Evolutionary conservation across 176 grass and related monocot species (phyloP), one percentile per base, ranked within the genome.

Genomic region (Lolium rigidum): DNA sequence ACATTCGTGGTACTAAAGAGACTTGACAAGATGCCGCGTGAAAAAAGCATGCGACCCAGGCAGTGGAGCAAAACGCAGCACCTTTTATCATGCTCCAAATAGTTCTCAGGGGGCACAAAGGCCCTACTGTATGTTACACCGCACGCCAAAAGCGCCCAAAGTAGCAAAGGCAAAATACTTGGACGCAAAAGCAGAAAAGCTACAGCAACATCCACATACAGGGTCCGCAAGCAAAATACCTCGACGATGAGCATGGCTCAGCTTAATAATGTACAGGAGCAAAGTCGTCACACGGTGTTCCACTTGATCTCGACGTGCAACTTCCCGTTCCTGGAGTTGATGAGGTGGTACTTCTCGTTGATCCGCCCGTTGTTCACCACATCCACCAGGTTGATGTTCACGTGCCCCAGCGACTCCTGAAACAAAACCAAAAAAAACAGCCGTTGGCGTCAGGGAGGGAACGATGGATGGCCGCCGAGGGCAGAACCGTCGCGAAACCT

Each of bases 341-440:
- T 95, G 15, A 98, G 85, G 70, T 95, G 88, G 76, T 98, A 98
- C 21, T 82, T 92, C 35, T 98, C 80, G 35, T 95, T 95, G 71
- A 98, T 98, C 43, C 93, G 90, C 9, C 90, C 86, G 2, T 98
- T 95, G 85, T 94, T 83, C n/a, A 98, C 86, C 15, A 98, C 96
- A 68, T 98, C 97, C 75, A 72, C 70, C 79, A 96, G 82, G 58
- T 88, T 98, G 60, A 98, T 91, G 35, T 92, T 89, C 18, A 94
- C 88, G 26, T 91, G 83, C 10, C 96, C 96, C 77, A 98, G 71
- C 16, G 90, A 91, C 73, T 98, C 96, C 96, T 98, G 90, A 55
- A 62, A 51, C n/a, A 15, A 85, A 28, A 28, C 26, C 26, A 28
- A 80, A 4, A 37, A 4, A 37, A 17, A 5, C 65, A 82, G 26